Evolutionary conservation across 139 green algal genomes (phyloP).

Genomic region (Chlamydomonas sp.): DNA sequence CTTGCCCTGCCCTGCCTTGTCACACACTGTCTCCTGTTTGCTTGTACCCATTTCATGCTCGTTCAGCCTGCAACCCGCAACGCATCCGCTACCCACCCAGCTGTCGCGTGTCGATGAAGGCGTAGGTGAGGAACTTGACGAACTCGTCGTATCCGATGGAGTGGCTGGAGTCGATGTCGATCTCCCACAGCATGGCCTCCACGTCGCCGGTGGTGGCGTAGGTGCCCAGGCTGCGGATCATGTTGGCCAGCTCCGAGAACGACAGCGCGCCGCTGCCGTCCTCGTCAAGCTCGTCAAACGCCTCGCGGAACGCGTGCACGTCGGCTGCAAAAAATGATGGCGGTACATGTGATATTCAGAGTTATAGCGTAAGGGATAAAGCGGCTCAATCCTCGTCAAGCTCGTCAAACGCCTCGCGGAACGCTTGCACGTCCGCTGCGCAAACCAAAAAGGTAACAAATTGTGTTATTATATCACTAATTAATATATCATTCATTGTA

Average conservation of each 20-base stretch:
- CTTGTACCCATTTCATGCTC: too few relatives aligned
- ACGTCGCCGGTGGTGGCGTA: constrained; percentile 40
- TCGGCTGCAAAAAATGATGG: not conserved
- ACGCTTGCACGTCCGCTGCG: not conserved
- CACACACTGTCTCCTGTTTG: too few relatives aligned
- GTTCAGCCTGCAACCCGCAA: too few relatives aligned
- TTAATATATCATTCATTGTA: too few relatives aligned
- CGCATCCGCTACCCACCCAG: not conserved
- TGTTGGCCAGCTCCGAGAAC: constrained; percentile 38
- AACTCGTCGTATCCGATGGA: constrained; percentile 39
- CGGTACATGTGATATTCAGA: not conserved
- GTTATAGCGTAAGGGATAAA: too few relatives aligned
- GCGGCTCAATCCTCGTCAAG: constrained; percentile 39
- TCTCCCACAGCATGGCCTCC: constrained; percentile 45
- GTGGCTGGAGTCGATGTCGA: constrained; percentile 27
- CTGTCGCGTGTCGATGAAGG: constrained; percentile 23
- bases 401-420: constrained; percentile 24
- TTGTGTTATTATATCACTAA: too few relatives aligned
- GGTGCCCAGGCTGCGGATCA: constrained; percentile 31
- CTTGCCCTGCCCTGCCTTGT: too few relatives aligned
- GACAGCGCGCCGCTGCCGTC: constrained; percentile 15
- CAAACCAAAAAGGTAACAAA: not conserved
- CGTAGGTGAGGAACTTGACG: constrained; percentile 36
- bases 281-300: constrained; percentile 38
- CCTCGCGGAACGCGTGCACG: not conserved